Percentiles rank a stretch among this genome's conserved stretches.
Conservation (phyloP, 805 yeast genomes). For the Torulaspora indica region DNA sequence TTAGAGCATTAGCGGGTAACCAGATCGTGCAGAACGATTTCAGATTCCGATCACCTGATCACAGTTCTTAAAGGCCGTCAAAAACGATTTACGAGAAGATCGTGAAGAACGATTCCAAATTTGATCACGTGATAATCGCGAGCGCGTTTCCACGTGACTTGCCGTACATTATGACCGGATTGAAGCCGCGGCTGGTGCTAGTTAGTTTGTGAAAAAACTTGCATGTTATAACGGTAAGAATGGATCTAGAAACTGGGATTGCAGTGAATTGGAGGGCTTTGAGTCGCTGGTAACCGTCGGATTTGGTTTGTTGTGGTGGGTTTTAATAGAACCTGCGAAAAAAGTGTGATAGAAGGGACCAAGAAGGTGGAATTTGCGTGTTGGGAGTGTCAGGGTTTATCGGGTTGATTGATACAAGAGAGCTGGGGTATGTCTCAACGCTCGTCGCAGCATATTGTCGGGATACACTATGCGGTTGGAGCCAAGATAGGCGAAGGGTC, state of each 20-base stretch:
- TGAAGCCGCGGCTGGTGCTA: too few species aligned
- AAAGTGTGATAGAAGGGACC: not conserved
- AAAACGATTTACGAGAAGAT: too few species aligned
- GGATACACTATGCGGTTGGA: conserved; percentile 68
- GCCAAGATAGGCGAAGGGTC: conserved; percentile 86
- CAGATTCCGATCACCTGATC: too few species aligned
- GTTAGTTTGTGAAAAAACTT: conserved; percentile 7
- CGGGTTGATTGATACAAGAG: not conserved
- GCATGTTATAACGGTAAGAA: not conserved
- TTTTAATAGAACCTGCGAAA: not conserved
- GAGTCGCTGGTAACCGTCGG: not conserved
- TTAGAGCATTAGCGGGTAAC: too few species aligned
- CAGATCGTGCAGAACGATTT: too few species aligned
- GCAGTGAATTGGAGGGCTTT: too few species aligned
- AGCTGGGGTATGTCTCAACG: conserved; percentile 15
- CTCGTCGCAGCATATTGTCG: conserved; percentile 39
- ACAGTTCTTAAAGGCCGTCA: too few species aligned
- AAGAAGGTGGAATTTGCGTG: not conserved
- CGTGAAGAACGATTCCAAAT: too few species aligned
- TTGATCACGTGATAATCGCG: too few species aligned
- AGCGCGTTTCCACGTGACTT: too few species aligned
- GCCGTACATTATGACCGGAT: too few species aligned
- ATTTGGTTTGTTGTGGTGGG: not conserved
- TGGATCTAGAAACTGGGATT: not conserved
- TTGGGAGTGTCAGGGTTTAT: not conserved